Conservation (phyloP, 2,329 filamentous ascomycete species). For the Alternaria alternata region DNA sequence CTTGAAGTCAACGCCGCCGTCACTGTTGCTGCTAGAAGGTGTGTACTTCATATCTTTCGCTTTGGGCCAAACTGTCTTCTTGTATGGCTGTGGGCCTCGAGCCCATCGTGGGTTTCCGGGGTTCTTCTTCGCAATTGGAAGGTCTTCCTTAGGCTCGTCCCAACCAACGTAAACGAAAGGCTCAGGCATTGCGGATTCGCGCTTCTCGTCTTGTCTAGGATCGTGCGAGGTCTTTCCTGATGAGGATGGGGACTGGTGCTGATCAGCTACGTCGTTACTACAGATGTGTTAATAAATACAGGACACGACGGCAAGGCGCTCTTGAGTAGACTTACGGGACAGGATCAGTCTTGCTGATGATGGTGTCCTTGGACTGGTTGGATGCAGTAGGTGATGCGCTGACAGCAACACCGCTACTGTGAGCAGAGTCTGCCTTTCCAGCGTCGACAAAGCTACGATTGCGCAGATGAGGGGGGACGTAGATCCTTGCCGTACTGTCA, state of each 20-base stretch:
- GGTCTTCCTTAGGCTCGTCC: conserved; percentile 14
- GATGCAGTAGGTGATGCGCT: conserved; percentile 13
- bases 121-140: conserved; percentile 7
- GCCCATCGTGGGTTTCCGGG: conserved; percentile 26
- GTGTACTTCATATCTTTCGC: conserved; percentile 35
- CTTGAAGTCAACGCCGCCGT: conserved; percentile 31
- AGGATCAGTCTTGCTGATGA: conserved; percentile 1
- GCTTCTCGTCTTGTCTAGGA: neutral
- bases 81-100: conserved; percentile 10
- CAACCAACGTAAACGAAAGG: conserved; percentile 10
- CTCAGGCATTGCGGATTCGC: conserved; percentile 29
- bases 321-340: conserved; percentile 19
- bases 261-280: conserved; percentile 1
- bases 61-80: conserved; percentile 38
- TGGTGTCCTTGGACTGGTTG: conserved; percentile 10
- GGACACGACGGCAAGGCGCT: neutral
- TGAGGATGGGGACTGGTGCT: neutral
- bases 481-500: conserved; percentile 15
- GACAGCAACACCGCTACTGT: neutral
- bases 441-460: conserved; percentile 12
- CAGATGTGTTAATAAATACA: neutral
- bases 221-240: conserved; percentile 11
- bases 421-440: conserved; percentile 11
- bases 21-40: conserved; percentile 27
- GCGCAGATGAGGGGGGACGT: conserved; percentile 39